Evolutionary conservation across 441 rosid genomes (phyloP), one percentile per base, ranked within the genome.

Genomic region (Gossypium aridum): DNA sequence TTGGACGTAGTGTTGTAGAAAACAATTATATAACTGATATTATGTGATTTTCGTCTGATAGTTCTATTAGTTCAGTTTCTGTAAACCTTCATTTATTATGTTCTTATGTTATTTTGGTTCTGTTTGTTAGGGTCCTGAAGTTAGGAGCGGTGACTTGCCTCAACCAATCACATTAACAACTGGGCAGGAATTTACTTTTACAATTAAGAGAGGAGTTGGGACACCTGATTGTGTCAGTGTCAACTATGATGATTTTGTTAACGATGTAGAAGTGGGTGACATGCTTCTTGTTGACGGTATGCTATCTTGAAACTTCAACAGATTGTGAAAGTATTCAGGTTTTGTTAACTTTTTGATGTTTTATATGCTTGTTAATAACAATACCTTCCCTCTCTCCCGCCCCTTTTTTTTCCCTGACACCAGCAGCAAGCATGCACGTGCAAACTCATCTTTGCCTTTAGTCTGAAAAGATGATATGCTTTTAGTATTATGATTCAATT

Each of bases 261-360:
- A 82, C 62, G 98, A 93, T 67, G 97, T 96, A 31, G 99, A 91
- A 86, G 87, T 64, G 10, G 97, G 97, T 34, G 99, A 96, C 85
- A 96, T 96, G 96, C 94, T 96, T 81, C 97, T 96, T 75, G 97
- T 96, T 84, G 99, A 96, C 84, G 99, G 97, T 96, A 92, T 63
- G 82, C 74, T 66, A 72, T 57, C 63, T 59, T 55, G 28, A 55
- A 39, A 7, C 39, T 23, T 47, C 20, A 67, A 67, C 39, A 67
- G 39, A 45, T 5, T 2, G 6, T 43, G 9, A 12, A 68, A 49
- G n/a, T 20, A 43, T 43, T 3, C 31, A 12, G 10, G 70, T 39
- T 39, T 39, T 20, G 25, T 65, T 65, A 39, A 65, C 4, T 43
- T 39, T 39, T 19, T 25, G 22, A 7, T 31, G 7, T 34, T 34